Percentiles rank a stretch among this genome's conserved stretches.
These are phyloP conservation scores for Eimeria acervulina DNA, from an alignment of 169 alveolate species.

Conservation along the genomic window DNA sequence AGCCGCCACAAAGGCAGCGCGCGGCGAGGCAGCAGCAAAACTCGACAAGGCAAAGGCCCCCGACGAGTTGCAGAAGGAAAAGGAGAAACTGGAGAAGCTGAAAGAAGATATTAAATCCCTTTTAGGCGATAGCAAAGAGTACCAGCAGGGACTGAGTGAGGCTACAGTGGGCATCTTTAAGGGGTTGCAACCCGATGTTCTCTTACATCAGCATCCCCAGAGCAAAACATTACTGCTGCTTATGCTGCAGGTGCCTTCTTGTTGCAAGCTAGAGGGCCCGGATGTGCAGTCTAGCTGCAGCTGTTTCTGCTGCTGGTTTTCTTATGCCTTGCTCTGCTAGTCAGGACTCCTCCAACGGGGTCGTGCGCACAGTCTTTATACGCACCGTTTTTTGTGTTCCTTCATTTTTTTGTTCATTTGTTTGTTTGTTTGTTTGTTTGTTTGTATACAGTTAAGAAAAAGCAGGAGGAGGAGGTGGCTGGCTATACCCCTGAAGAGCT, in stretches of 20 bases:
- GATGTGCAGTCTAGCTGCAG: too few relatives aligned
- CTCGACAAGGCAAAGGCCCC: constrained; percentile 31
- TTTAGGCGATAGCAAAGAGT: constrained; percentile 38
- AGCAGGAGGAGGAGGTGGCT: constrained; percentile 50
- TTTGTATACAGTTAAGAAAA: constrained; percentile 25
- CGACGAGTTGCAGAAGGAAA: constrained; percentile 49
- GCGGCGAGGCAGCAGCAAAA: constrained; percentile 48
- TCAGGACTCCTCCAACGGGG: neutral
- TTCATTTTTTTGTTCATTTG: neutral
- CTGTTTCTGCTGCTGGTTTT: too few relatives aligned
- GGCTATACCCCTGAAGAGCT: constrained; percentile 51
- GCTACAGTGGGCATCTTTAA: neutral
- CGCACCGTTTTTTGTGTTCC: neutral
- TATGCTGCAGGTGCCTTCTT: too few relatives aligned
- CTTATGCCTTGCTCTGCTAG: too few relatives aligned
- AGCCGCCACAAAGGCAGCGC: constrained; percentile 56
- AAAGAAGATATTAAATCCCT: neutral
- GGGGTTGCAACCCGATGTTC: neutral
- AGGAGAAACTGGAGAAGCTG: constrained; percentile 8
- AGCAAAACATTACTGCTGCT: neutral
- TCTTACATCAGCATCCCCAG: neutral
- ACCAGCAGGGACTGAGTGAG: constrained; percentile 9
- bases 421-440: neutral
- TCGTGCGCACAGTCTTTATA: neutral
- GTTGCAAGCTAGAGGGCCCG: too few relatives aligned